A percentile compares a stretch with the other conserved stretches of the same genome.
phyloP scores from a whole-genome alignment of 305 asterid genomes.

The Salvia sclarea region DNA sequence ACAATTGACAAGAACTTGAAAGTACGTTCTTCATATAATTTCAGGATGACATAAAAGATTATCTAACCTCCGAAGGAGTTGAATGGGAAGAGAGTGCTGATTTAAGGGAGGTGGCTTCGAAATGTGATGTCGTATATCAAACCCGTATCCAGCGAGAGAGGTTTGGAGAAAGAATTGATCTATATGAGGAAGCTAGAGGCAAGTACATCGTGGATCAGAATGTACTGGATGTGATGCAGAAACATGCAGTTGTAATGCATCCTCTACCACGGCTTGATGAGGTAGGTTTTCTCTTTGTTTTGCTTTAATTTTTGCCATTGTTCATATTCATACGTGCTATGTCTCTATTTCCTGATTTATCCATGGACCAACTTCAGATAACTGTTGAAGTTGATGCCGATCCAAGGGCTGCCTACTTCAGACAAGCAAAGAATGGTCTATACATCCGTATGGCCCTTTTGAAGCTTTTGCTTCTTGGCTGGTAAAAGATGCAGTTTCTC shows the following conservation, averaged over 20 bases:
- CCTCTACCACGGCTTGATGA: conserved; percentile 95
- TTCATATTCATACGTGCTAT: neutral
- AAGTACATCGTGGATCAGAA: conserved; percentile 66
- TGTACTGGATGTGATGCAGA: conserved; percentile 70
- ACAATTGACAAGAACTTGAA: neutral
- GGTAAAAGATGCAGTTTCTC: conserved; percentile 41
- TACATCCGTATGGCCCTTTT: conserved; percentile 81
- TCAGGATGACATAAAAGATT: conserved; percentile 87
- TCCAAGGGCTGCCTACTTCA: conserved; percentile 86
- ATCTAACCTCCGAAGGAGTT: conserved; percentile 68
- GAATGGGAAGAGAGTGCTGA: conserved; percentile 89
- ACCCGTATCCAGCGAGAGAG: conserved; percentile 82
- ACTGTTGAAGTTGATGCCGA: conserved; percentile 81
- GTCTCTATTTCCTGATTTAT: neutral
- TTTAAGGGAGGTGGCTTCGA: conserved; percentile 81
- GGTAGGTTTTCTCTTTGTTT: conserved; percentile 39
- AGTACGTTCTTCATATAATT: conserved; percentile 18
- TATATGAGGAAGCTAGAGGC: conserved; percentile 84
- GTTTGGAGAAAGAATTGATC: conserved; percentile 75
- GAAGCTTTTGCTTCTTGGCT: conserved; percentile 85
- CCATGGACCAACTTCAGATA: conserved; percentile 43
- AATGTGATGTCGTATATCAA: conserved; percentile 81
- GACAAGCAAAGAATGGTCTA: conserved; percentile 94
- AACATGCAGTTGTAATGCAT: conserved; percentile 90
- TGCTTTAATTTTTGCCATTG: neutral